Evolutionary conservation across 768 basidiomycete species (phyloP).

Genomic region (Hericium erinaceus): DNA sequence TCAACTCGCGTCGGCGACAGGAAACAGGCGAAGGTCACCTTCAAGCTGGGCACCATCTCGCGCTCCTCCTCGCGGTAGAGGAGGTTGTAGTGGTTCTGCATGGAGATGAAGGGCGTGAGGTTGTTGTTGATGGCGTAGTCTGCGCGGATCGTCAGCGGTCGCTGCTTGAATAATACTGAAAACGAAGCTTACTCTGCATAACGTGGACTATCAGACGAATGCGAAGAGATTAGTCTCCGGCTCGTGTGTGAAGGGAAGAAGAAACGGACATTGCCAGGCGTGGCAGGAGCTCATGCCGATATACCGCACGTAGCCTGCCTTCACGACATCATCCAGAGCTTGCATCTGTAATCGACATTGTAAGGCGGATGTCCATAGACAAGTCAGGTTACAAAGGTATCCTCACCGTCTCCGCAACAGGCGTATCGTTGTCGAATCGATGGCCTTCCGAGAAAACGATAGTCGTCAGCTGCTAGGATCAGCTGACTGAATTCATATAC

Average conservation of each 20-base stretch:
- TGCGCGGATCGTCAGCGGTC: not conserved
- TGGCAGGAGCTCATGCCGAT: slow-evolving; percentile 21
- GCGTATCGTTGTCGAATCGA: slow-evolving; percentile 26
- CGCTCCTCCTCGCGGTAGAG: slow-evolving; percentile 30
- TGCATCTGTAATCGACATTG: slow-evolving; percentile 19
- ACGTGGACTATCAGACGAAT: slow-evolving; percentile 6
- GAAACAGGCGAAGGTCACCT: not conserved
- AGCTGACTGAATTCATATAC: not conserved
- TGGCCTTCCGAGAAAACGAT: slow-evolving; percentile 10
- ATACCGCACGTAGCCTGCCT: slow-evolving; percentile 29
- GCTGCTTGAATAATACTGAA: not conserved
- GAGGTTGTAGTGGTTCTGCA: slow-evolving; percentile 28
- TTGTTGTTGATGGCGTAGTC: slow-evolving; percentile 1
- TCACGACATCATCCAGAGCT: slow-evolving; percentile 31
- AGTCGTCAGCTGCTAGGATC: not conserved
- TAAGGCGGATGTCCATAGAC: not conserved
- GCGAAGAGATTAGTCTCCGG: no score
- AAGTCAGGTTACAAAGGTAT: not conserved
- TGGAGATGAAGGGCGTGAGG: slow-evolving; percentile 2
- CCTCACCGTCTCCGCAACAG: slow-evolving; percentile 21
- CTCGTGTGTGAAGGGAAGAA: not conserved
- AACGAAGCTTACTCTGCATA: slow-evolving; percentile 18
- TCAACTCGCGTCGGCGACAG: not conserved
- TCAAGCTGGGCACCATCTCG: slow-evolving; percentile 22
- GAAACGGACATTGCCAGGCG: slow-evolving; percentile 18